Conservation (phyloP, 2,329 filamentous ascomycete species). For the Alternaria hordeiaustralica region DNA sequence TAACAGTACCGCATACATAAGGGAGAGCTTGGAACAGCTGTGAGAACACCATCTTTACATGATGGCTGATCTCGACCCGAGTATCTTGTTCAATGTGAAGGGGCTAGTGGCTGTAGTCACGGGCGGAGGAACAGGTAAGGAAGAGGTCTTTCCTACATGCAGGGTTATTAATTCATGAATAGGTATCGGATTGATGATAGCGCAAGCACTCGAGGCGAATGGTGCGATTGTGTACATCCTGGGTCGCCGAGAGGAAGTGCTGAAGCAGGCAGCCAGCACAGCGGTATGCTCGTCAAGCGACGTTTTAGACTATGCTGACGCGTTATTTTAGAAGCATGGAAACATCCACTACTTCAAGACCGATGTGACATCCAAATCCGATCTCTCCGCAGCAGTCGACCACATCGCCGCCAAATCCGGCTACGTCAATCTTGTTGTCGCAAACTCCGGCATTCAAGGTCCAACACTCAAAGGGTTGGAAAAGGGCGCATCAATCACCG, state of each 20-base stretch:
- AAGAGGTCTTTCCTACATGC: neutral
- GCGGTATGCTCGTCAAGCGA: neutral
- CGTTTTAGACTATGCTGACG: neutral
- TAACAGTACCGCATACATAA: neutral
- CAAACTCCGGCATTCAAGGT: conserved; percentile 28
- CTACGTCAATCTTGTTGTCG: conserved; percentile 32
- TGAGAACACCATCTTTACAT: neutral
- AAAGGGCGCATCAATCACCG: neutral
- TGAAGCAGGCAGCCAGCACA: conserved; percentile 16
- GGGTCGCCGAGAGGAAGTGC: conserved; percentile 25
- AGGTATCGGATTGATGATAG: conserved; percentile 35
- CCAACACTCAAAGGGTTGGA: conserved; percentile 13
- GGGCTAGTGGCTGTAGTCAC: conserved; percentile 25
- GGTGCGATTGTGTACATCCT: conserved; percentile 34
- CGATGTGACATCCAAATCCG: conserved; percentile 28
- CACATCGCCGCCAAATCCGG: conserved; percentile 17
- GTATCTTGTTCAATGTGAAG: conserved; percentile 19
- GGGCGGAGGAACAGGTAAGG: conserved; percentile 23
- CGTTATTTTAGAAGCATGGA: neutral
- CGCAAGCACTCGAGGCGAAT: conserved; percentile 27
- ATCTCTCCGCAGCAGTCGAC: conserved; percentile 20
- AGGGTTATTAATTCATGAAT: neutral
- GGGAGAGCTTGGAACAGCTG: neutral
- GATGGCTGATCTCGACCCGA: conserved; percentile 9
- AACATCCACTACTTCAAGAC: conserved; percentile 20